These are phyloP conservation scores for Ganoderma boninense DNA, from an alignment of 1,284 basidiomycete genomes.

Conservation along the genomic window DNA sequence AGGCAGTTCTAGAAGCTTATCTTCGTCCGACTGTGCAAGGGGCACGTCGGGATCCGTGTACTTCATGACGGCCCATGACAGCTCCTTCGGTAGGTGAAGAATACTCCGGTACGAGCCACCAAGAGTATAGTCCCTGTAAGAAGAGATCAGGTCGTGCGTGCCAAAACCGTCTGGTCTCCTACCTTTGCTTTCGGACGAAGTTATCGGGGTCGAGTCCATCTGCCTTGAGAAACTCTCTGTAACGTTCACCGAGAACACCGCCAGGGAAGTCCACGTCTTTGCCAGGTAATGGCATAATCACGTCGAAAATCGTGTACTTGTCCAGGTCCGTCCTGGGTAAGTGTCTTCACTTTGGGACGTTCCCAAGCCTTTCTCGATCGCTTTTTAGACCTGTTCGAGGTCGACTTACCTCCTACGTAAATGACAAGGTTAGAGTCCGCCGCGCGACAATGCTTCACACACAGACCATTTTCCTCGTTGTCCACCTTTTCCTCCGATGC, in stretches of 20 bases:
- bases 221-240: slow-evolving; percentile 79
- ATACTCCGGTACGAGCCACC: slow-evolving; percentile 95
- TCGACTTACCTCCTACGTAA: slow-evolving; percentile 18
- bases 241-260: slow-evolving; percentile 83
- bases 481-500: slow-evolving; percentile 37
- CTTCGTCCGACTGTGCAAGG: slow-evolving; percentile 95
- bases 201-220: slow-evolving; percentile 92
- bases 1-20: slow-evolving; percentile 84
- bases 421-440: slow-evolving; percentile 8
- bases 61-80: slow-evolving; percentile 83
- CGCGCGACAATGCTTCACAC: slow-evolving; percentile 24
- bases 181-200: slow-evolving; percentile 91
- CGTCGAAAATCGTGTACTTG: slow-evolving; percentile 90
- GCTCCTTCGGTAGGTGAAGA: slow-evolving; percentile 82
- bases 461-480: slow-evolving; percentile 53
- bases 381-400: slow-evolving; percentile 38
- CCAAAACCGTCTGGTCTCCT: slow-evolving; percentile 36
- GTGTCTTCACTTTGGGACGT: slow-evolving; percentile 75
- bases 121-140: slow-evolving; percentile 85
- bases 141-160: neutral
- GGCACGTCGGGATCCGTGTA: slow-evolving; percentile 95
- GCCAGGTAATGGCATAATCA: slow-evolving; percentile 95
- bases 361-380: slow-evolving; percentile 62
- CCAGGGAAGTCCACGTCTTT: slow-evolving; percentile 91
- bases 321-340: slow-evolving; percentile 81